Evolutionary conservation across 2,329 filamentous ascomycete species (phyloP), one percentile per base, ranked within the genome.

Genomic region (Colletotrichum phormii): DNA sequence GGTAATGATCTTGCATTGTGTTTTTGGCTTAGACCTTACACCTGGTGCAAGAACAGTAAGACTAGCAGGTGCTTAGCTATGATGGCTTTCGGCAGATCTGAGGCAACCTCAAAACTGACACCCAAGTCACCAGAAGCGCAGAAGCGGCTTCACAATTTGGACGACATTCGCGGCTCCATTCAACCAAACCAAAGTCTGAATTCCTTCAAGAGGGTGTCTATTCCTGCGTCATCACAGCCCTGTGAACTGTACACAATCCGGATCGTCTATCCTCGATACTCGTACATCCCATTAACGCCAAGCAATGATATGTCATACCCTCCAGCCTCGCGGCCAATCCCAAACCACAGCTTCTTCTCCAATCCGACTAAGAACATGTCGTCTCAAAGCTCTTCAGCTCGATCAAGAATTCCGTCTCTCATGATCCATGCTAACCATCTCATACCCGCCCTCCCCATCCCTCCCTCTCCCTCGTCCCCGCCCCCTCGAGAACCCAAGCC

Each of bases 391-490:
- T 3, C 15, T 5, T 29, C 5, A 31, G 24, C 5, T 7, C 18
- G 13, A 46, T 72, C 64, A 75, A n/a, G 66, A 75, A 42, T 72
- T 71, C 35, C 77, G 77, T 26, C 71, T 78, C 33, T 79, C 78
- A 9, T 75, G 80, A 71, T 87, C 87, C 78, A 90, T 84, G 53
- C 85, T 83, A 11, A 89, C 88, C 90, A 93, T 92, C 80, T 93
- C 91, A 80, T 93, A 93, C 74, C 90, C 89, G 13, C 88, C 89
- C 0, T 82, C 86, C 0, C 87, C 87, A 74, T 90, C 89, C 64
- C 86, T 83, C 0, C 87, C 87, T 68, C 89, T 83, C 0, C 87
- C 89, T 51, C 88, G 82, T 0, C 86, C 86, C 35, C 87, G 80
- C 0, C 88, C 89, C 61, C 87, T 80, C 5, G 83, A 81, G 74